A percentile compares a stretch with the other conserved stretches of the same genome.
These are phyloP conservation scores for Colletotrichum shisoi DNA, from an alignment of 2,329 filamentous ascomycete genomes.

Conservation along the genomic window DNA sequence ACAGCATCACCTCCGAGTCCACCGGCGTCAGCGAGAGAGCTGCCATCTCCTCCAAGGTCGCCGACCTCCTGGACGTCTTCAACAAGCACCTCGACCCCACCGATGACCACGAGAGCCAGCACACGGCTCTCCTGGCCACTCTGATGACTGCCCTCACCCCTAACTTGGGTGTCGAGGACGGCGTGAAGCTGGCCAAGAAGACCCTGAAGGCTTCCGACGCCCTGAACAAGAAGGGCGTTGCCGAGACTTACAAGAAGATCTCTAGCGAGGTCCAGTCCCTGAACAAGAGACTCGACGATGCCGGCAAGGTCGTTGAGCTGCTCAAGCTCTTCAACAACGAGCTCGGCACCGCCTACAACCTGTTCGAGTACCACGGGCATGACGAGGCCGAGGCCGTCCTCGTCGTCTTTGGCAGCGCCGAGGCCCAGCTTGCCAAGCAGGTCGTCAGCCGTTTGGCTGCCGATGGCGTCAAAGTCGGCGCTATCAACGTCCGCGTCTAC, in stretches of 20 bases:
- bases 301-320: slow-evolving; percentile 74
- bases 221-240: slow-evolving; percentile 74
- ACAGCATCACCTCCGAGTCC: slow-evolving; percentile 68
- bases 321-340: slow-evolving; percentile 84
- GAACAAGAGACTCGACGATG: slow-evolving; percentile 75
- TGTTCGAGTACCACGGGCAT: slow-evolving; percentile 95
- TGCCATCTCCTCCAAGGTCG: slow-evolving; percentile 75
- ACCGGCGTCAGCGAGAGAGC: slow-evolving; percentile 73
- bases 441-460: slow-evolving; percentile 76
- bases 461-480: slow-evolving; percentile 80
- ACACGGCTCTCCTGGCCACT: slow-evolving; percentile 88
- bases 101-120: slow-evolving; percentile 90
- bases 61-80: slow-evolving; percentile 74
- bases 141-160: slow-evolving; percentile 79
- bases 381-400: slow-evolving; percentile 79
- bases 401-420: slow-evolving; percentile 90
- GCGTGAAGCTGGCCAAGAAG: slow-evolving; percentile 81
- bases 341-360: slow-evolving; percentile 89
- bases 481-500: slow-evolving; percentile 91
- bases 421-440: slow-evolving; percentile 85
- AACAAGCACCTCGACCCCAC: slow-evolving; percentile 93
- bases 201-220: slow-evolving; percentile 83
- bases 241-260: slow-evolving; percentile 73
- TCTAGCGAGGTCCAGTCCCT: slow-evolving; percentile 67
- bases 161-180: slow-evolving; percentile 87